Evolutionary conservation across 768 basidiomycete genomes (phyloP), one percentile per base, ranked within the genome.

Genomic region (Suillus paluster): DNA sequence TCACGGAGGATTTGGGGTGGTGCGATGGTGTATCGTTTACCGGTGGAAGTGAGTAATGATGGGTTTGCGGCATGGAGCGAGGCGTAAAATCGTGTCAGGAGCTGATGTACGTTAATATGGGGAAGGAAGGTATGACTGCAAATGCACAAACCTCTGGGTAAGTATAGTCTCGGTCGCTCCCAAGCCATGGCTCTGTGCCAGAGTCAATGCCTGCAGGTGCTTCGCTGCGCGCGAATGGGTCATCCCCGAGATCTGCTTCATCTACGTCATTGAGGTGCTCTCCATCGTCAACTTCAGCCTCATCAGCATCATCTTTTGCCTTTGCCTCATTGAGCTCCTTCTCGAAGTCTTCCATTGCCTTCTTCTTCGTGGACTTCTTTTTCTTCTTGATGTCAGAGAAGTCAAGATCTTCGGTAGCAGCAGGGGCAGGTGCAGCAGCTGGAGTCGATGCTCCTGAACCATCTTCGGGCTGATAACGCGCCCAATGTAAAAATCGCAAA

Each of bases 371-470:
- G 63, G 84, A 79, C 72, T 95, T 95, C 79, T 95, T 96, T 82
- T 96, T 96, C 83, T 95, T 97, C 81, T 98, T 97, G 75, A 98
- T 83, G 73, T 98, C 97, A 8, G 92, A 94, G 74, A 98, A 98
- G 78, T 95, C 93, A 62, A 96, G 83, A 68, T 95, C 95, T 64
- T 91, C 94, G 12, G 85, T 80, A 5, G 81, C 81, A 60, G 82
- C 63, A 14, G 66, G 68, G 60, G 82, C 63, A 14, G 66, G 68
- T 49, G 69, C 57, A 25, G 67, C 67, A 5, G 67, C 68, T 19
- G 89, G 86, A 15, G 90, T 88, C 0, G 89, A 85, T 30, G 87
- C 79, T 25, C 86, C 89, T 19, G 90, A 86, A 61, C 76, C 86
- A 25, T 92, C 90, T 21, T 77, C 81, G 17, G 80, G 86, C 89